Conservation (phyloP, 306 rosid genomes). For the Alnus rubra region DNA sequence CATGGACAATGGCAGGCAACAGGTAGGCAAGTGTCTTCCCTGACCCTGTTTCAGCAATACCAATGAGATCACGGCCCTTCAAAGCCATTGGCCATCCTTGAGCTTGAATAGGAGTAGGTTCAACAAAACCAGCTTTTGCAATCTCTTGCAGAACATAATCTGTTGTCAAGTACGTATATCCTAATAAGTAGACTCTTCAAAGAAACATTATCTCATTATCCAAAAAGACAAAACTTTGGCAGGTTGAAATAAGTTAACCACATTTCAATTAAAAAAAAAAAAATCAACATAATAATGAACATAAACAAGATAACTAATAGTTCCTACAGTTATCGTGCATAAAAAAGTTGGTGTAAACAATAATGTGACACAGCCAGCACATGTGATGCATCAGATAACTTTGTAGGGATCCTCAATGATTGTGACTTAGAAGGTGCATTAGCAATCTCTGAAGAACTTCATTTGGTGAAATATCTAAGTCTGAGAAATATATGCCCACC, state of each 20-base stretch:
- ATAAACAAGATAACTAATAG: not conserved
- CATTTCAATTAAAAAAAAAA: not conserved
- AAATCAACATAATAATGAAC: not conserved
- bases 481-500: not conserved
- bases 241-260: not conserved
- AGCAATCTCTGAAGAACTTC: not conserved
- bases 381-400: not conserved
- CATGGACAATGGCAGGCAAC: constrained; percentile 96
- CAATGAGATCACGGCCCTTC: constrained; percentile 93
- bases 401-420: not conserved
- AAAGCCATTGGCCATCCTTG: constrained; percentile 99
- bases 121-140: constrained; percentile 82
- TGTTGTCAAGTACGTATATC: constrained; percentile 26
- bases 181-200: constrained; percentile 19
- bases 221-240: constrained; percentile 1
- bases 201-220: constrained; percentile 7
- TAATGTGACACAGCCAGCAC: not conserved
- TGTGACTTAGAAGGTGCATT: not conserved
- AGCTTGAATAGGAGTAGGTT: constrained; percentile 96
- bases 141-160: constrained; percentile 92
- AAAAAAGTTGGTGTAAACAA: not conserved
- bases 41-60: constrained; percentile 98
- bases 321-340: not conserved
- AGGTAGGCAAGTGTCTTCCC: constrained; percentile 97
- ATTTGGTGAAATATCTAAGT: not conserved